These are phyloP conservation scores for Wickerhamomyces bisporus DNA, from an alignment of 805 yeast species.

Conservation along the genomic window DNA sequence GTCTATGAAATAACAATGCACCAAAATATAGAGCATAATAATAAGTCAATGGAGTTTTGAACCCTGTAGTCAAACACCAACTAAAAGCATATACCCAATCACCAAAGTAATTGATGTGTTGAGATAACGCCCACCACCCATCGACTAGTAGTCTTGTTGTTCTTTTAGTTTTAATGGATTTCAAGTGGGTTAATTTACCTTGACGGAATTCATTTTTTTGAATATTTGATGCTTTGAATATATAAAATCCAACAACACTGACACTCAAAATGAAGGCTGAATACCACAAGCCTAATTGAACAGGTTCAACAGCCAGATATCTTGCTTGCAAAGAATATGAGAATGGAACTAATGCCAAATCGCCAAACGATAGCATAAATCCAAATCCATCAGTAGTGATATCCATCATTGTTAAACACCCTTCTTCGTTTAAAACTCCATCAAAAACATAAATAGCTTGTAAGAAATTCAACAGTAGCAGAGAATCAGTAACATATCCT, in stretches of 20 bases:
- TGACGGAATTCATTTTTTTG: slow-evolving; percentile 82
- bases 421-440: slow-evolving; percentile 89
- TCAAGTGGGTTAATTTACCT: slow-evolving; percentile 66
- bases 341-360: slow-evolving; percentile 88
- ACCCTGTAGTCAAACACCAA: slow-evolving; percentile 91
- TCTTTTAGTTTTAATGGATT: slow-evolving; percentile 63
- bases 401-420: slow-evolving; percentile 91
- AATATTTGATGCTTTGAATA: slow-evolving; percentile 79
- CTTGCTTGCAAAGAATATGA: slow-evolving; percentile 84
- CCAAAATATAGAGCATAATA: slow-evolving; percentile 85
- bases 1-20: slow-evolving; percentile 78
- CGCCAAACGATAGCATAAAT: slow-evolving; percentile 93
- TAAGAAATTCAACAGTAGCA: slow-evolving; percentile 59
- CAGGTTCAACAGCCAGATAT: slow-evolving; percentile 61
- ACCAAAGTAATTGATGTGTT: slow-evolving; percentile 93
- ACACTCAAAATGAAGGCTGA: slow-evolving; percentile 38
- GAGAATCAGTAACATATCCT: slow-evolving; percentile 65
- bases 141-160: slow-evolving; percentile 79
- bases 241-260: slow-evolving; percentile 63
- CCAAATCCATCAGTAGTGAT: slow-evolving; percentile 96
- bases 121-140: slow-evolving; percentile 95
- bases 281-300: slow-evolving; percentile 42
- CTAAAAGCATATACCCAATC: slow-evolving; percentile 90
- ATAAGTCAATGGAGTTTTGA: slow-evolving; percentile 75
- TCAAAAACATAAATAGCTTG: slow-evolving; percentile 85